phyloP scores from a whole-genome alignment of 2,329 filamentous ascomycete species.

The Botryotinia narcissicola region DNA sequence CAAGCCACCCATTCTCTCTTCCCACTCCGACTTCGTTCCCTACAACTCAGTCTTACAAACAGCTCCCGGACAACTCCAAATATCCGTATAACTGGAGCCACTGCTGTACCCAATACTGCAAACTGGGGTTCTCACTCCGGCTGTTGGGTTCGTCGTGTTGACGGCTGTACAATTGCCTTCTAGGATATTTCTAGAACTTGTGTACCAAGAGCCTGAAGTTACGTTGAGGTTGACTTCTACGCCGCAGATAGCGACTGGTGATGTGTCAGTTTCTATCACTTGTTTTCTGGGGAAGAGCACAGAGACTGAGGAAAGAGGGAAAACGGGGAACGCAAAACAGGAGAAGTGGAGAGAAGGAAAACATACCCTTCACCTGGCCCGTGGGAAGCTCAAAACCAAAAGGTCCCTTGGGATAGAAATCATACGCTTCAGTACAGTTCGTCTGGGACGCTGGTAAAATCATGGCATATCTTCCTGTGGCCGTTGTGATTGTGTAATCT shows the following conservation, averaged over 20 bases:
- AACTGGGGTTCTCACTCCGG: neutral
- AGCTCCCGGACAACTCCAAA: constrained; percentile 1
- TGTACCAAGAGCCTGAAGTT: constrained; percentile 5
- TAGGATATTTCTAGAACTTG: neutral
- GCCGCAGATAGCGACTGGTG: neutral
- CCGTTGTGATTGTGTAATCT: constrained; percentile 1
- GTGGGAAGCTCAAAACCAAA: constrained; percentile 4
- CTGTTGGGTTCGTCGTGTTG: neutral
- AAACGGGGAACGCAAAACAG: too few species aligned
- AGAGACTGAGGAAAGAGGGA: too few species aligned
- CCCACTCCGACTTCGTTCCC: neutral
- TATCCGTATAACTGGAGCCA: neutral
- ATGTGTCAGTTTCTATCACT: neutral
- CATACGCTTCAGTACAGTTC: neutral
- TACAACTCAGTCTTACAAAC: neutral
- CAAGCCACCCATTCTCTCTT: neutral
- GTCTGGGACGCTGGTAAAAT: constrained; percentile 6
- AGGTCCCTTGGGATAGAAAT: constrained; percentile 9
- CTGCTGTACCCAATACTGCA: constrained; percentile 1
- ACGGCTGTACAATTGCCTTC: constrained; percentile 3
- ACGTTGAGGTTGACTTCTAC: constrained; percentile 11
- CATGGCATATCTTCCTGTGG: constrained; percentile 8
- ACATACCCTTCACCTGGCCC: neutral
- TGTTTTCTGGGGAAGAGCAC: neutral
- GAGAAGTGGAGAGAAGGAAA: neutral